Evolutionary conservation across 371 early-diverging fungal species (phyloP).

Genomic region (Catenaria anguillulae): DNA sequence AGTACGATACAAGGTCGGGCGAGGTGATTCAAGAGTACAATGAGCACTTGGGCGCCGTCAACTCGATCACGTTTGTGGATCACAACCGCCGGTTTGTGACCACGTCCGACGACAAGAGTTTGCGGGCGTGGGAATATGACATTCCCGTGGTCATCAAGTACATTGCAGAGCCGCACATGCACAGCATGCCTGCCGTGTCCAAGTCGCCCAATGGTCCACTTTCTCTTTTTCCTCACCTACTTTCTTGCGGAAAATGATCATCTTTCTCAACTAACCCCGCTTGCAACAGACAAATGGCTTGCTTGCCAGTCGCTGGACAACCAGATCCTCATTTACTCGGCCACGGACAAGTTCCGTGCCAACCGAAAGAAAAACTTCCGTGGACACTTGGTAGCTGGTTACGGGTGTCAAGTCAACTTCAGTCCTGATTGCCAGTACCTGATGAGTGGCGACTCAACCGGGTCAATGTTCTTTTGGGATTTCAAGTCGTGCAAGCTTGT

Average conservation of each 20-base stretch:
- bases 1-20: slow-evolving; percentile 55
- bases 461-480: slow-evolving; percentile 88
- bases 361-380: slow-evolving; percentile 82
- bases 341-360: slow-evolving; percentile 66
- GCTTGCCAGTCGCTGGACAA: slow-evolving; percentile 90
- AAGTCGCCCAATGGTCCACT: slow-evolving; percentile 68
- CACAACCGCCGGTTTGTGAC: slow-evolving; percentile 85
- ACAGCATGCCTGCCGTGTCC: slow-evolving; percentile 83
- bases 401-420: slow-evolving; percentile 85
- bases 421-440: slow-evolving; percentile 83
- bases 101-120: slow-evolving; percentile 89
- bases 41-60: slow-evolving; percentile 90
- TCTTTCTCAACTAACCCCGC: no score
- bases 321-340: slow-evolving; percentile 76
- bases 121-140: slow-evolving; percentile 94
- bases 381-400: slow-evolving; percentile 91
- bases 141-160: slow-evolving; percentile 95
- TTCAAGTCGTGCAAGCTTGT: slow-evolving; percentile 80
- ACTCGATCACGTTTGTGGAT: slow-evolving; percentile 91
- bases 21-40: slow-evolving; percentile 86
- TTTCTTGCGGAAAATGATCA: neutral
- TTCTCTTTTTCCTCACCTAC: slow-evolving; percentile 1
- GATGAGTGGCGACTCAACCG: slow-evolving; percentile 83
- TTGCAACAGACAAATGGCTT: slow-evolving; percentile 64
- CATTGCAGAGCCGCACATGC: slow-evolving; percentile 91